phyloP scores from a whole-genome alignment of 192 early-diverging fungal genomes.

The Backusella mclennaniae region DNA sequence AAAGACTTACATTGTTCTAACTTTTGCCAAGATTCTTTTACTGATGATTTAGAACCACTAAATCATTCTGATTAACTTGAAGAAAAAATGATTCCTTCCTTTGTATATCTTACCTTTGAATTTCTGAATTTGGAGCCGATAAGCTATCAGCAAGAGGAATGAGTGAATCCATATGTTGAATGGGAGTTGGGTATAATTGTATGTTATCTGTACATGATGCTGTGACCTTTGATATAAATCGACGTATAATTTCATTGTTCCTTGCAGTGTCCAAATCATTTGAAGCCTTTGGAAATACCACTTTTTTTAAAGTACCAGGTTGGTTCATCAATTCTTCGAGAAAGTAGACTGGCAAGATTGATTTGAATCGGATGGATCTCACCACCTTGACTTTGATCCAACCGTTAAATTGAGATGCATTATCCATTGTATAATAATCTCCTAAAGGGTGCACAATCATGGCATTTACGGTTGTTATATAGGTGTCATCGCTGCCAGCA shows the following conservation, averaged over 20 bases:
- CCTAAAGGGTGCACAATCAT: conserved; percentile 23
- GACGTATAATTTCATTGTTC: neutral
- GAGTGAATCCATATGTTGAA: neutral
- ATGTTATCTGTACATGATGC: neutral
- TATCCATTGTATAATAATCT: neutral
- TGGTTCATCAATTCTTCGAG: conserved; percentile 6
- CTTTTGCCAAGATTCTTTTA: conserved; percentile 14
- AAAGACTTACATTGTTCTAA: conserved; percentile 13
- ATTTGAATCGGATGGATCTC: neutral
- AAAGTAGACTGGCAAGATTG: conserved; percentile 13
- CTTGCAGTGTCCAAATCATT: neutral
- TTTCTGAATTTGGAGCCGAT: neutral
- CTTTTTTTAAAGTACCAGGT: conserved; percentile 16
- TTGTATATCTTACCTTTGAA: neutral
- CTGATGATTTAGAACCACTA: neutral
- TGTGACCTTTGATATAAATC: conserved; percentile 12
- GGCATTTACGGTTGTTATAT: neutral
- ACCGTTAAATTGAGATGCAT: neutral
- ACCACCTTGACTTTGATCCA: conserved; percentile 30
- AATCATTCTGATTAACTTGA: neutral
- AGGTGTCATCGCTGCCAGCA: neutral
- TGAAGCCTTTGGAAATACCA: conserved; percentile 1
- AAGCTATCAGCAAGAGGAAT: neutral
- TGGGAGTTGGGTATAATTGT: conserved; percentile 2
- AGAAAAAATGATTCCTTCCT: neutral